Evolutionary conservation across 176 grass and related monocot genomes (phyloP).

Genomic region (Oryza punctata): DNA sequence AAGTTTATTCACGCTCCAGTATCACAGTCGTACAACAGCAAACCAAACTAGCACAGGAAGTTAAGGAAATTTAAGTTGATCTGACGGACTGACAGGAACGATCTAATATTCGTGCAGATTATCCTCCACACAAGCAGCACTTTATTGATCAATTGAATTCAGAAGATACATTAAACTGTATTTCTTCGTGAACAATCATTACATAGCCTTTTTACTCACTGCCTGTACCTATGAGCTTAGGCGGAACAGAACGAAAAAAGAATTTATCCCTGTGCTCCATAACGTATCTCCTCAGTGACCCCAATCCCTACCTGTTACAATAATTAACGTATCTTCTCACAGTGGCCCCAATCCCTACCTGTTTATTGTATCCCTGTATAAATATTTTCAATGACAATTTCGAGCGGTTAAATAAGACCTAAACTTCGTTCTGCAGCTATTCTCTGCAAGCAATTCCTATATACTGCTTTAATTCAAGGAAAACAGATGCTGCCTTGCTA

Average conservation of each 20-base stretch:
- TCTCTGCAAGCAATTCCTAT: slow-evolving; percentile 11
- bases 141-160: not conserved
- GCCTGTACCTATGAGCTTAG: no score
- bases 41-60: not conserved
- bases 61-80: not conserved
- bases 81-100: not conserved
- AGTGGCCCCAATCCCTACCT: not conserved
- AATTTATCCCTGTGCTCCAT: no score
- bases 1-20: not conserved
- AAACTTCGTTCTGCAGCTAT: not conserved
- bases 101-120: no score
- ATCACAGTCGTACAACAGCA: no score
- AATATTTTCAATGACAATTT: not conserved
- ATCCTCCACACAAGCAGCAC: not conserved
- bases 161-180: not conserved
- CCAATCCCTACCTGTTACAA: not conserved
- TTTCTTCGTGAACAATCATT: not conserved
- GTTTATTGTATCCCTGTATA: not conserved
- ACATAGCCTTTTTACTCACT: not conserved
- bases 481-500: not conserved
- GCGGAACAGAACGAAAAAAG: no score
- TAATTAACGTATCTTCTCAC: not conserved
- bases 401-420: not conserved
- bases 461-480: not conserved
- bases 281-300: not conserved